Conservation (phyloP, 1,284 basidiomycete genomes). For the Stereum hirsutum region DNA sequence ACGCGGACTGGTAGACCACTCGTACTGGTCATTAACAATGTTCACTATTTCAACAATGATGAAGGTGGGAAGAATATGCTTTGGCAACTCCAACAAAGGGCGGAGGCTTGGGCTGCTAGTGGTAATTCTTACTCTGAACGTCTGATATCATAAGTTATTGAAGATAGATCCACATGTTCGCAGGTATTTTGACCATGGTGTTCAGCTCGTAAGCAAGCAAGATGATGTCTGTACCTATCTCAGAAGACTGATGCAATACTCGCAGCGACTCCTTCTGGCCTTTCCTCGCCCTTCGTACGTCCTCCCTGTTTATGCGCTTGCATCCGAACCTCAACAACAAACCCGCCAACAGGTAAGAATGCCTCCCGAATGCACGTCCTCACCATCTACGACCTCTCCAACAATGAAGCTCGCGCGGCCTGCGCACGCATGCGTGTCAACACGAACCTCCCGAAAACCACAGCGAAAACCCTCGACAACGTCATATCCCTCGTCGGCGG, state of each 20-base stretch:
- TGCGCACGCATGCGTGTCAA: conserved; percentile 42
- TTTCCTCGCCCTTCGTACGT: conserved; percentile 54
- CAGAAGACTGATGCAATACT: too few relatives aligned
- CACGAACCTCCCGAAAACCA: conserved; percentile 18
- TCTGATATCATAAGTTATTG: too few relatives aligned
- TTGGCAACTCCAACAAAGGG: conserved; percentile 76
- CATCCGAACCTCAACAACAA: conserved; percentile 4
- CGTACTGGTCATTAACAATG: conserved; percentile 70
- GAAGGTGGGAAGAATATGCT: conserved; percentile 72
- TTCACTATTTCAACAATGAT: conserved; percentile 76
- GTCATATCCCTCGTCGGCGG: conserved; percentile 66
- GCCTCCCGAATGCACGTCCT: conserved; percentile 70
- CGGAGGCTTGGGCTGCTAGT: conserved; percentile 78
- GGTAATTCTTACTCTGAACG: conserved; percentile 44
- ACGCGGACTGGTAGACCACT: conserved; percentile 53
- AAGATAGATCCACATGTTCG: too few relatives aligned
- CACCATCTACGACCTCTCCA: conserved; percentile 64
- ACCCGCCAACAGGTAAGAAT: conserved; percentile 42
- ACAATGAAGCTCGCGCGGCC: conserved; percentile 54
- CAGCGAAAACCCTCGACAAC: conserved; percentile 32
- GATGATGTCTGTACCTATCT: background rate
- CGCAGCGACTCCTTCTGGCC: conserved; percentile 76
- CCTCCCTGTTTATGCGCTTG: conserved; percentile 1
- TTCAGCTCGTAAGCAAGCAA: conserved; percentile 56
- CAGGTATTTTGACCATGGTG: conserved; percentile 71